phyloP scores from a whole-genome alignment of 2,329 filamentous ascomycete species.

The Aspergillus vadensis region DNA sequence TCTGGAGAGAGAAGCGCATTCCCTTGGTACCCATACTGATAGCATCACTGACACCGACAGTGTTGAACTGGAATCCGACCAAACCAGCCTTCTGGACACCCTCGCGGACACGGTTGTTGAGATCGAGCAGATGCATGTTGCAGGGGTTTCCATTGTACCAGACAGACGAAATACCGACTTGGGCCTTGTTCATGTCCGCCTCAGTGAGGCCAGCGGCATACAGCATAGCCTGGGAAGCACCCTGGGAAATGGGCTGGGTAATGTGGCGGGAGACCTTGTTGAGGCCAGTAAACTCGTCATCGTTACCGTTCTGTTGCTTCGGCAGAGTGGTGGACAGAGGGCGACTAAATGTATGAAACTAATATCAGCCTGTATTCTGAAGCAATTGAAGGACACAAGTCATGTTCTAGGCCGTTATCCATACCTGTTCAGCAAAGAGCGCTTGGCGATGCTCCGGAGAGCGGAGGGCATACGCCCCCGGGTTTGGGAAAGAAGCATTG shows the following conservation, averaged over 20 bases:
- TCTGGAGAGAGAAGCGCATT: slow-evolving; percentile 95
- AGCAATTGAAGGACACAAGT: slow-evolving; percentile 3
- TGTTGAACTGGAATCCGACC: slow-evolving; percentile 97
- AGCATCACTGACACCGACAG: slow-evolving; percentile 93
- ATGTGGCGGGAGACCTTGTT: slow-evolving; percentile 84
- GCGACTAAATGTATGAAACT: slow-evolving; percentile 27
- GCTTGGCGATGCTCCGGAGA: slow-evolving; percentile 28
- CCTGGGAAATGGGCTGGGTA: slow-evolving; percentile 97
- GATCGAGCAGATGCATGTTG: slow-evolving; percentile 96
- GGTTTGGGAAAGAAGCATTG: slow-evolving; percentile 22
- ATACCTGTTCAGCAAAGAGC: slow-evolving; percentile 9
- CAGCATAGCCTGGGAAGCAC: slow-evolving; percentile 97
- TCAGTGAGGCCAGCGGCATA: slow-evolving; percentile 90
- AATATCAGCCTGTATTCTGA: neutral
- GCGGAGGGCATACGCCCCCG: slow-evolving; percentile 30
- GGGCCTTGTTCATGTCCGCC: slow-evolving; percentile 89
- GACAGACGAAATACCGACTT: slow-evolving; percentile 95
- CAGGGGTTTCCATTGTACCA: slow-evolving; percentile 99
- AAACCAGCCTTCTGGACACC: slow-evolving; percentile 75
- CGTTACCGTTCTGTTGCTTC: slow-evolving; percentile 41
- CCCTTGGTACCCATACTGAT: slow-evolving; percentile 98
- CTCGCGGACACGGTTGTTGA: slow-evolving; percentile 76
- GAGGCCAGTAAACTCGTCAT: slow-evolving; percentile 58
- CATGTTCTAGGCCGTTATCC: slow-evolving; percentile 6
- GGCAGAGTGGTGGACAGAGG: slow-evolving; percentile 49